A percentile compares a stretch with the other conserved stretches of the same genome.
These are phyloP conservation scores for Carpinus viminea DNA, from an alignment of 306 rosid genomes.

Conservation along the genomic window DNA sequence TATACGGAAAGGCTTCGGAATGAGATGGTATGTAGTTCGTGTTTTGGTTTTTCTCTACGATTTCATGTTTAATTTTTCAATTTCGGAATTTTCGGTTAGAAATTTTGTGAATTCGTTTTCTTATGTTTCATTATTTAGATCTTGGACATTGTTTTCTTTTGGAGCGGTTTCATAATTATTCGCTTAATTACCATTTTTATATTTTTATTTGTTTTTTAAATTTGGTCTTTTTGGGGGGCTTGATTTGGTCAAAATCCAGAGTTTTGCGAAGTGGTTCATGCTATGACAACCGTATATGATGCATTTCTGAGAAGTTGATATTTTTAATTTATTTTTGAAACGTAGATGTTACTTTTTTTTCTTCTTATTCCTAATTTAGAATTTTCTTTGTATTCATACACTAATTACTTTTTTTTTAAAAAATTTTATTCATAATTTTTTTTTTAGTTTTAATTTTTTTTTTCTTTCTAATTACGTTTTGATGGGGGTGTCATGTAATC, in stretches of 20 bases:
- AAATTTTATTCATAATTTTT: not conserved
- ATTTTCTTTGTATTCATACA: not conserved
- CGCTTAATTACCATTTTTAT: not conserved
- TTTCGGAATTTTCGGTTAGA: slow-evolving; percentile 3
- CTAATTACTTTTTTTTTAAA: not conserved
- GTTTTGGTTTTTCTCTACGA: slow-evolving; percentile 6
- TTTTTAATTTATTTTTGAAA: slow-evolving; percentile 1
- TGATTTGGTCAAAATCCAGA: not conserved
- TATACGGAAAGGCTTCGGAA: slow-evolving; percentile 53
- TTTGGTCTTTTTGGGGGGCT: slow-evolving; percentile 1
- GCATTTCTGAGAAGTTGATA: slow-evolving; percentile 21
- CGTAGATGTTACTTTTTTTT: not conserved
- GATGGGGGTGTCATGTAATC: not conserved
- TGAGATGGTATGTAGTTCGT: slow-evolving; percentile 77
- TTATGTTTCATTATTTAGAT: slow-evolving; percentile 40
- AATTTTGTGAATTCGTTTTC: slow-evolving; percentile 27
- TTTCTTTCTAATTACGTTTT: not conserved
- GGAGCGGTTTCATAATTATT: slow-evolving; percentile 15
- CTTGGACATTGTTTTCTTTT: slow-evolving; percentile 56
- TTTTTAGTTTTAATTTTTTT: not conserved
- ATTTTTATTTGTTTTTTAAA: slow-evolving; percentile 17
- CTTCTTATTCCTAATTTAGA: slow-evolving; percentile 1
- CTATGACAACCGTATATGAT: slow-evolving; percentile 18
- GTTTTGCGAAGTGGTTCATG: not conserved
- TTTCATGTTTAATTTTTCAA: slow-evolving; percentile 16